These are phyloP conservation scores for Ustilago xerochloae DNA, from an alignment of 1,284 basidiomycete species.

Conservation along the genomic window DNA sequence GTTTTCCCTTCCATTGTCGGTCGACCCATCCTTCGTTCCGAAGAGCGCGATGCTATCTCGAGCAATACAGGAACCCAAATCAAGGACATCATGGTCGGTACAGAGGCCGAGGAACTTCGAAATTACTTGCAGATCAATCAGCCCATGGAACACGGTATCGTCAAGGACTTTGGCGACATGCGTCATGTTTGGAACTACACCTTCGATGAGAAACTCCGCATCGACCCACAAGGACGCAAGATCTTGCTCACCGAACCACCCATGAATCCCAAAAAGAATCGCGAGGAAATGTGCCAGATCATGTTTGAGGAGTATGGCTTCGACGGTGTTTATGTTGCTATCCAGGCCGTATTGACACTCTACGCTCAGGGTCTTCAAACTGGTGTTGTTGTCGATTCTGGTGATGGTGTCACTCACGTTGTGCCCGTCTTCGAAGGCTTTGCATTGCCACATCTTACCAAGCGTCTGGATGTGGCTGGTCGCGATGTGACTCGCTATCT, in stretches of 20 bases:
- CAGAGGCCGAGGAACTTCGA: conserved; percentile 91
- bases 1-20: conserved; percentile 97
- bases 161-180: conserved; percentile 99
- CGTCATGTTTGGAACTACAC: conserved; percentile 97
- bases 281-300: conserved; percentile 93
- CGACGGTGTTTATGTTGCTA: conserved; percentile 94
- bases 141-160: conserved; percentile 99
- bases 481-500: conserved; percentile 97
- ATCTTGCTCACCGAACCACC: conserved; percentile 98
- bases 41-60: conserved; percentile 83
- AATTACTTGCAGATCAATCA: conserved; percentile 96
- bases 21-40: conserved; percentile 93
- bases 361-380: conserved; percentile 98
- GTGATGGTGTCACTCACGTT: conserved; percentile 98
- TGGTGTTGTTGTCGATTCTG: conserved; percentile 97
- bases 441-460: conserved; percentile 91
- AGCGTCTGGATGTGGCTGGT: conserved; percentile 90
- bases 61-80: conserved; percentile 62
- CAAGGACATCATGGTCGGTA: conserved; percentile 97
- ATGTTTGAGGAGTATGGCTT: conserved; percentile 99
- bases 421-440: conserved; percentile 98
- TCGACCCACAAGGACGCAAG: conserved; percentile 88
- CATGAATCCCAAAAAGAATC: conserved; percentile 95
- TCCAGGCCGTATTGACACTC: conserved; percentile 96
- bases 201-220: conserved; percentile 91